Evolutionary conservation across 73 alveolate genomes (phyloP).

Genomic region (Paramecium biaurelia): DNA sequence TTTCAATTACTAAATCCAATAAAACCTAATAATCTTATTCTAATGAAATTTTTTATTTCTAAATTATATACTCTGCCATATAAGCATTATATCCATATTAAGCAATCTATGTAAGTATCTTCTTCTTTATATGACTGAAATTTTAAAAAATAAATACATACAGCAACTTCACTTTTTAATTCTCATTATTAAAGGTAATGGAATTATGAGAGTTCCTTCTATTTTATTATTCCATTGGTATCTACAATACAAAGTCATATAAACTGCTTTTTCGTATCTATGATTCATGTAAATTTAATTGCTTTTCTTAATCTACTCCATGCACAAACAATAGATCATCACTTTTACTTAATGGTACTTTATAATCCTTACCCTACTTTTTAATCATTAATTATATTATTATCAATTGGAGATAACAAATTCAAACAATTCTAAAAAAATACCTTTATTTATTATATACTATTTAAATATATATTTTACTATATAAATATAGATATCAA

Average conservation of each 20-base stretch:
- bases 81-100: constrained; percentile 20
- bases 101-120: constrained; percentile 3
- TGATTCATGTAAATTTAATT: not conserved
- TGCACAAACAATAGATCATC: not conserved
- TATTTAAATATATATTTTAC: not conserved
- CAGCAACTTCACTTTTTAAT: not conserved
- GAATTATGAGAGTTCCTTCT: not conserved
- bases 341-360: constrained; percentile 3
- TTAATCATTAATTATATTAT: not conserved
- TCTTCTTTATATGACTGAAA: not conserved
- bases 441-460: not conserved
- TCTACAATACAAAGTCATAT: not conserved
- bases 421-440: not conserved
- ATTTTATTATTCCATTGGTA: not conserved
- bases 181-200: not conserved
- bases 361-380: not conserved
- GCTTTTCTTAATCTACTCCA: constrained; percentile 5
- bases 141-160: not conserved
- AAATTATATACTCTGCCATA: constrained; percentile 20
- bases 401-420: not conserved
- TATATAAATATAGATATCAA: not conserved
- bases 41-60: not conserved
- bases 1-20: not conserved
- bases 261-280: not conserved
- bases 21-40: not conserved